Conservation (phyloP, 2,329 filamentous ascomycete species). For the Exophiala sp. region DNA sequence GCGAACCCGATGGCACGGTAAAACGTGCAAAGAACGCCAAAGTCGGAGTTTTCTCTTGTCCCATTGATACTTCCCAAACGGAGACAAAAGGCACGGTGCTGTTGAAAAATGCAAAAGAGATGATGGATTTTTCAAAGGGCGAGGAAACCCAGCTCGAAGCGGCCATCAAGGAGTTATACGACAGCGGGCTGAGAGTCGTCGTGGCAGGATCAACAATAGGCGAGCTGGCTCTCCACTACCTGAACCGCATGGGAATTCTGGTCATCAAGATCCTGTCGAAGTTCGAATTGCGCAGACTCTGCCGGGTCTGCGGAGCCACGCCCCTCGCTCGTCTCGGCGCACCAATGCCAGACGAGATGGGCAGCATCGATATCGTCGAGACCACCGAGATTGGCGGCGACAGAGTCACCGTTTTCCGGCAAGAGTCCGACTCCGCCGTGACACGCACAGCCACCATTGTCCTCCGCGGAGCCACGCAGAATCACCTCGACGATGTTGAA, state of each 20-base stretch:
- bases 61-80: conserved; percentile 91
- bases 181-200: conserved; percentile 87
- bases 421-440: conserved; percentile 73
- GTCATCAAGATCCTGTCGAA: conserved; percentile 97
- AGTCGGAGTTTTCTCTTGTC: conserved; percentile 94
- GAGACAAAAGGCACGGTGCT: conserved; percentile 99
- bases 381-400: conserved; percentile 97
- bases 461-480: conserved; percentile 91
- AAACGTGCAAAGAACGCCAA: conserved; percentile 93
- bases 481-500: conserved; percentile 96
- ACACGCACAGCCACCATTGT: conserved; percentile 94
- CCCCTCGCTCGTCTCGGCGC: conserved; percentile 93
- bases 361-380: conserved; percentile 88
- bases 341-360: conserved; percentile 99
- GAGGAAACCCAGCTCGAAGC: conserved; percentile 90
- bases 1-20: conserved; percentile 85
- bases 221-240: conserved; percentile 93
- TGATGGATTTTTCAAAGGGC: conserved; percentile 97
- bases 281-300: conserved; percentile 91
- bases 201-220: conserved; percentile 91
- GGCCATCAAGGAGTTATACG: conserved; percentile 90
- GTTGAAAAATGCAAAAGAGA: conserved; percentile 95
- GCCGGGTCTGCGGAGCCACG: conserved; percentile 92
- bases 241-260: conserved; percentile 94
- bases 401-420: conserved; percentile 95